Conservation (phyloP, 2,329 filamentous ascomycete genomes). For the Apiospora koreana region DNA sequence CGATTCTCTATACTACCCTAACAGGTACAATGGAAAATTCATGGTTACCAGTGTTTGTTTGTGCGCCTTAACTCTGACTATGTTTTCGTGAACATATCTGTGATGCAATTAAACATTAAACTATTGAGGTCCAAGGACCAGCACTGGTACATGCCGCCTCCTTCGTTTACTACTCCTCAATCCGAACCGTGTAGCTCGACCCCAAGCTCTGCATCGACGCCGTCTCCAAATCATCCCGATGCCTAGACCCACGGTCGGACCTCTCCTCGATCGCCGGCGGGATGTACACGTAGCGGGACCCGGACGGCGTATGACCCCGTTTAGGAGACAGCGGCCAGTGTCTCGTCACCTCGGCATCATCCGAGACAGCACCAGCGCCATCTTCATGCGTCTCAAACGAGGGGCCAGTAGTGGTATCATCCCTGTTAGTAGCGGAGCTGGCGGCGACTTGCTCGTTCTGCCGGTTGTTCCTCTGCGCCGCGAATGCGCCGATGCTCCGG, state of each 20-base stretch:
- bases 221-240: neutral
- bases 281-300: neutral
- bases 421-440: too few relatives aligned
- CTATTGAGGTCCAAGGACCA: too few relatives aligned
- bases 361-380: neutral
- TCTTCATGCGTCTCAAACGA: neutral
- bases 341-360: neutral
- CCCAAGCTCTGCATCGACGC: conserved; percentile 1
- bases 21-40: too few relatives aligned
- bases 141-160: too few relatives aligned
- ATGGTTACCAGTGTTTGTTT: too few relatives aligned
- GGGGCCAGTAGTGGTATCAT: neutral
- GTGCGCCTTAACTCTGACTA: too few relatives aligned
- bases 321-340: neutral
- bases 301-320: neutral
- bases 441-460: neutral
- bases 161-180: neutral
- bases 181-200: neutral
- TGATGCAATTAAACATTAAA: too few relatives aligned
- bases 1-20: too few relatives aligned
- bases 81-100: too few relatives aligned
- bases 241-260: neutral
- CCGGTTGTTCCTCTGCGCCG: neutral
- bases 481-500: neutral
- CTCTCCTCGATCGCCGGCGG: conserved; percentile 5